Evolutionary conservation across 805 yeast species (phyloP).

Genomic region (Yamadazyma scolyti): DNA sequence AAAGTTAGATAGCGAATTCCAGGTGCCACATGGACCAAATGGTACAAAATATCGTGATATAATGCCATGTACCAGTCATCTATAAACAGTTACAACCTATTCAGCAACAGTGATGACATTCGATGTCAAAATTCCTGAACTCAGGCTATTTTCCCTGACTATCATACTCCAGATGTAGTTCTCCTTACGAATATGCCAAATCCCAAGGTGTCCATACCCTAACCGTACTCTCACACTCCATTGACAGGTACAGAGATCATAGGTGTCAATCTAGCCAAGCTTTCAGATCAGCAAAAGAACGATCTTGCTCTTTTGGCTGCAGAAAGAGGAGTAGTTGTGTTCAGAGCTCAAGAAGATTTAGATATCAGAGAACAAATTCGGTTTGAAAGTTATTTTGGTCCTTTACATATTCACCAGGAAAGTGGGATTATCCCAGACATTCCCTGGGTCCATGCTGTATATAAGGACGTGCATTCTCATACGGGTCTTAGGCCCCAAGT

Average conservation of each 20-base stretch:
- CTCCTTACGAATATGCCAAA: slow-evolving; percentile 1
- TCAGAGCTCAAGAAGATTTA: slow-evolving; percentile 26
- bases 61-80: too few species aligned
- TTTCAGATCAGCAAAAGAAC: slow-evolving; percentile 21
- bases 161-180: slow-evolving; percentile 1
- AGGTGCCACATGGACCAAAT: too few species aligned
- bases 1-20: too few species aligned
- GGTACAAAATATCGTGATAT: too few species aligned
- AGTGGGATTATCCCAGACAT: too few species aligned
- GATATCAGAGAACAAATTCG: slow-evolving; percentile 39
- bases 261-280: slow-evolving; percentile 24
- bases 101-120: too few species aligned
- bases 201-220: slow-evolving; percentile 1
- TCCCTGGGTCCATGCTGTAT: slow-evolving; percentile 19
- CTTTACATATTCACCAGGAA: too few species aligned
- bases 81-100: too few species aligned
- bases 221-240: slow-evolving; percentile 18
- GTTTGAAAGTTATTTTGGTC: slow-evolving; percentile 13
- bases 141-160: slow-evolving; percentile 1
- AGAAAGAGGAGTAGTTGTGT: slow-evolving; percentile 28
- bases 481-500: slow-evolving; percentile 19
- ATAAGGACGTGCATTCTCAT: too few species aligned
- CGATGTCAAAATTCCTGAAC: too few species aligned
- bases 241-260: slow-evolving; percentile 27
- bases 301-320: slow-evolving; percentile 28